These are phyloP conservation scores for Bruguiera hainesii DNA, from an alignment of 441 rosid species.

Conservation along the genomic window DNA sequence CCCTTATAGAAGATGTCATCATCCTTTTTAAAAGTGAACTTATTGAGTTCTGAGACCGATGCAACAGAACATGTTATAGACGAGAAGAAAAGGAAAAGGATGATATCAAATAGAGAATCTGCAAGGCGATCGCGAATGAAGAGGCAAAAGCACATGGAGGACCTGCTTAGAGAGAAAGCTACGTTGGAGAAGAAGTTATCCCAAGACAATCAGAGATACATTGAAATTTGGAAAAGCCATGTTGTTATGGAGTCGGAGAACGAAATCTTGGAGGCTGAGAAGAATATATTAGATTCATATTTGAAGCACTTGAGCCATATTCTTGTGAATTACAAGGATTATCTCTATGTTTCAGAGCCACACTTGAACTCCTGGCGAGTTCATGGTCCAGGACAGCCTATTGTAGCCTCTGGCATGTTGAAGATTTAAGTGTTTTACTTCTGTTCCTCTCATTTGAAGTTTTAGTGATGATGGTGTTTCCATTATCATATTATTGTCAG, in stretches of 20 bases:
- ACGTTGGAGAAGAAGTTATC: conserved; percentile 34
- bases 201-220: conserved; percentile 25
- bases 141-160: conserved; percentile 48
- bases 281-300: conserved; percentile 29
- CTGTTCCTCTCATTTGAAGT: too few species aligned
- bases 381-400: conserved; percentile 20
- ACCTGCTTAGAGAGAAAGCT: conserved; percentile 46
- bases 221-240: conserved; percentile 14
- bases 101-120: conserved; percentile 64
- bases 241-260: conserved; percentile 39
- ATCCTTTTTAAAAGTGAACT: conserved; percentile 18
- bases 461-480: too few species aligned
- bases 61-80: conserved; percentile 18
- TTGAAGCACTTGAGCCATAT: conserved; percentile 25
- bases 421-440: too few species aligned
- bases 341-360: not conserved
- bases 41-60: conserved; percentile 35
- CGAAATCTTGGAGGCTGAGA: conserved; percentile 35
- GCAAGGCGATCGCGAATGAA: conserved; percentile 69
- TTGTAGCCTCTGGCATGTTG: conserved; percentile 22
- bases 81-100: conserved; percentile 62
- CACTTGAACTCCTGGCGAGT: conserved; percentile 22
- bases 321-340: conserved; percentile 3
- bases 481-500: too few species aligned
- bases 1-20: conserved; percentile 15